Base-by-base conservation (phyloP, 2,329 filamentous ascomycete genomes). In the Colletotrichum cordylinicola region DNA sequence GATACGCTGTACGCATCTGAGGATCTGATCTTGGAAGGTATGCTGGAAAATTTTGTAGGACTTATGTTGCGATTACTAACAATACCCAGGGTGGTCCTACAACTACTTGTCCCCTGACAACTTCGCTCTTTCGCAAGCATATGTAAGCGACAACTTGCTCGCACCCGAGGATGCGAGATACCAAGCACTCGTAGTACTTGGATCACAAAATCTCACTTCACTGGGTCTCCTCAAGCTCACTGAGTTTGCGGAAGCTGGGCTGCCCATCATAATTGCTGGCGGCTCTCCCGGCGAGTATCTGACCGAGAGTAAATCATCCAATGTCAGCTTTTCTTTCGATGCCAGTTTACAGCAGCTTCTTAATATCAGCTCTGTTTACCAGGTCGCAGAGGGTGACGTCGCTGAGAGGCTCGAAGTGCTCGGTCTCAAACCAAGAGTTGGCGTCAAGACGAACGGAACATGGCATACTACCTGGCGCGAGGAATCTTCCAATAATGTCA, bases 41-140 rank as follows among this genome's bases (percentile, higher is more conserved):
- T 4, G 76, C 77, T n/a, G 4, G 6, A 60, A 10, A 1, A 7
- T 21, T n/a, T 48, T 10, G 10, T 13, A 13, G 43, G 10, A 35
- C 9, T 29, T n/a, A 62, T 6, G 21, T 6, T 24, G 27, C 5
- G 15, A 31, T n/a, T 56, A 6, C 56, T 75, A 24, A 35, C 9
- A n/a, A n/a, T n/a, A n/a, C n/a, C 4, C 68, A 83, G 85, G 85
- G 0, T 87, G 82, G 74, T 82, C 85, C 0, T 88, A 87, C 75
- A 84, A 85, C 15, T 89, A 89, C 73, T 80, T 89, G 1, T 83
- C 82, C 4, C 85, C 87, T 0, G 85, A 86, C 18, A 89, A 88
- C 68, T 84, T 90, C 33, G 80, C 70, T 2, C 82, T 86, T 0
- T 81, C 83, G 0, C 74, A 83, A 12, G 87, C 87, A 1, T 74